Conservation (phyloP, 257 asterid genomes). For the Osmanthus fragrans region DNA sequence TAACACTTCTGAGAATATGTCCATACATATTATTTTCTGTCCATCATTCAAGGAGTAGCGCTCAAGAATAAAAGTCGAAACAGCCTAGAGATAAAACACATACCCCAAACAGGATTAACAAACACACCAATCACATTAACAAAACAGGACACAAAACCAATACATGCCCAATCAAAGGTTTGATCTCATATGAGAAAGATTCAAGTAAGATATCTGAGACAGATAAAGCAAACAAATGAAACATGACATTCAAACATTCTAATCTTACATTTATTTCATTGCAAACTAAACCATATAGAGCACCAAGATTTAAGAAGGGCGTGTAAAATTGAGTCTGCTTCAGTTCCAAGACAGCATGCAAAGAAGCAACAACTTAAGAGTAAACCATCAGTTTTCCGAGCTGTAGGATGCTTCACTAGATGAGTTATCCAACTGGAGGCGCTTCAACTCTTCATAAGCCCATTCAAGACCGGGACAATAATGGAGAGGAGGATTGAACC, state of each 20-base stretch:
- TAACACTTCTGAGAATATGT: too few species aligned
- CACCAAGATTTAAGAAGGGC: not conserved
- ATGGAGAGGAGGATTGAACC: constrained; percentile 97
- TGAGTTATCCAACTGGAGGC: constrained; percentile 62
- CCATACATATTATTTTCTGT: too few species aligned
- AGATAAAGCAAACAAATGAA: not conserved
- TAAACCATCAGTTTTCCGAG: constrained; percentile 62
- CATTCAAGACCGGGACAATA: constrained; percentile 97
- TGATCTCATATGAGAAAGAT: not conserved
- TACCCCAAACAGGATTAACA: not conserved
- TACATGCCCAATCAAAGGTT: not conserved
- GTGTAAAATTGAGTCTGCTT: not conserved
- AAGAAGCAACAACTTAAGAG: not conserved
- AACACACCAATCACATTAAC: not conserved
- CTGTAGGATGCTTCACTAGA: constrained; percentile 72
- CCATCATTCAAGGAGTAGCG: too few species aligned
- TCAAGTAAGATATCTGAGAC: not conserved
- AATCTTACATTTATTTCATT: not conserved
- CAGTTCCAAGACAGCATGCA: not conserved
- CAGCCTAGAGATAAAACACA: too few species aligned
- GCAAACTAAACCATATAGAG: not conserved
- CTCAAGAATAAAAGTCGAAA: too few species aligned
- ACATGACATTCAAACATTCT: not conserved
- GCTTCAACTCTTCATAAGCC: constrained; percentile 91
- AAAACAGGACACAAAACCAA: not conserved